phyloP scores from a whole-genome alignment of 768 basidiomycete species.

The Pleurotus pulmonarius region DNA sequence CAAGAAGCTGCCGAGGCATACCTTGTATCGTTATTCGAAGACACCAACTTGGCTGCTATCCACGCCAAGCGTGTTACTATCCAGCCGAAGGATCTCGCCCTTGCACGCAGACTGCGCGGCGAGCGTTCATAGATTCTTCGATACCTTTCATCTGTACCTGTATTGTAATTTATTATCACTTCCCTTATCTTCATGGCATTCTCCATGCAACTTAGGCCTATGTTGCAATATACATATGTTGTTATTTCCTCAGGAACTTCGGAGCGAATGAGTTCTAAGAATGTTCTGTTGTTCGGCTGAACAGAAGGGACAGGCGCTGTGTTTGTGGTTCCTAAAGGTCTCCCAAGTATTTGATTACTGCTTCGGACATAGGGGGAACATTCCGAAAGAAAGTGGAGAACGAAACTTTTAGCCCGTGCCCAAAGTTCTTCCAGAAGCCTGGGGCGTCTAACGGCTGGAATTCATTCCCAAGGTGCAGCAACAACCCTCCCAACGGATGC shows the following conservation, averaged over 20 bases:
- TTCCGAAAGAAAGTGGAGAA: constrained; percentile 6
- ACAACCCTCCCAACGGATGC: background rate
- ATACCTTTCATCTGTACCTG: background rate
- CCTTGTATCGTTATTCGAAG: constrained; percentile 75
- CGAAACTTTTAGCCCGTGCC: constrained; percentile 3
- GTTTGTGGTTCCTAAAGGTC: background rate
- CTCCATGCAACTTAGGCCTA: background rate
- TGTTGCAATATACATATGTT: background rate
- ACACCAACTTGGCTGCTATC: constrained; percentile 81
- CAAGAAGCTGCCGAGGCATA: constrained; percentile 86
- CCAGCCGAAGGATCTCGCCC: constrained; percentile 83
- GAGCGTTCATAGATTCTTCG: constrained; percentile 42
- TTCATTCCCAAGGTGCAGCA: background rate
- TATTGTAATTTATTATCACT: background rate
- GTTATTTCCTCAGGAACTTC: too few species aligned
- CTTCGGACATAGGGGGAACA: background rate
- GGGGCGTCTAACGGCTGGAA: constrained; percentile 2
- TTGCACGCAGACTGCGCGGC: constrained; percentile 76
- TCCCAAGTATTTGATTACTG: constrained; percentile 1
- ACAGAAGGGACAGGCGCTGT: too few species aligned
- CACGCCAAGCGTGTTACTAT: constrained; percentile 85
- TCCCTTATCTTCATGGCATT: background rate
- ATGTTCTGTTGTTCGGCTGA: too few species aligned
- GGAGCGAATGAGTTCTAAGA: too few species aligned
- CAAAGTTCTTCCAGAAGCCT: constrained; percentile 6